Percentiles rank a stretch among this genome's conserved stretches.
Evolutionary conservation across 1,284 basidiomycete species (phyloP).

Genomic region (Trichosporon asahii): DNA sequence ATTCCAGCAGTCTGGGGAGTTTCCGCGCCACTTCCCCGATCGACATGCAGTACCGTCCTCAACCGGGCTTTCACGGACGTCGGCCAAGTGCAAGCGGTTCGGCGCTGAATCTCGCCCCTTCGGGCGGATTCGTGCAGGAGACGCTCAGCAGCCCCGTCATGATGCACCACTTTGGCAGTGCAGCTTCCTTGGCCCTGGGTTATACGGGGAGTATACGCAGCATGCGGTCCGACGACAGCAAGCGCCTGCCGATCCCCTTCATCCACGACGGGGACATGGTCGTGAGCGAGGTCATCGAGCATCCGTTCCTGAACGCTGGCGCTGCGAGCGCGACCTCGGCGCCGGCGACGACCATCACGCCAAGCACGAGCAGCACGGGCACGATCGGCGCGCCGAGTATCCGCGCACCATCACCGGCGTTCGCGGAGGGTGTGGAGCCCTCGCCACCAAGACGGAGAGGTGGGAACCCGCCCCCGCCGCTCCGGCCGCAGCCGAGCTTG

Average conservation of each 20-base stretch:
- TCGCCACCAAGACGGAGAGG: neutral
- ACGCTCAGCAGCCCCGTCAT: neutral
- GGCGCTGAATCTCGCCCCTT: neutral
- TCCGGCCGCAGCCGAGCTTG: neutral
- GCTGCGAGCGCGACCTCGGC: neutral
- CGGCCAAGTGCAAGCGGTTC: neutral
- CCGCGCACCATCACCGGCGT: neutral
- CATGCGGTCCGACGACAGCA: neutral
- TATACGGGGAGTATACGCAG: slow-evolving; percentile 1
- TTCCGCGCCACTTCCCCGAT: neutral
- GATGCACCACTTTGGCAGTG: slow-evolving; percentile 2
- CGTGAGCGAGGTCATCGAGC: slow-evolving; percentile 7
- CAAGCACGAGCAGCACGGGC: neutral
- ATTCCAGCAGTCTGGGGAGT: neutral
- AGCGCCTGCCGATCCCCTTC: neutral
- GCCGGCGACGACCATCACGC: neutral
- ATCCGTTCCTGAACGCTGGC: slow-evolving; percentile 2
- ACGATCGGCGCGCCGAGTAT: neutral
- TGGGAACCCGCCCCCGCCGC: neutral
- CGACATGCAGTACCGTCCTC: slow-evolving; percentile 3
- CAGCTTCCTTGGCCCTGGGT: neutral
- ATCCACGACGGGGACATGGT: slow-evolving; percentile 8
- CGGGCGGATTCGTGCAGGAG: neutral
- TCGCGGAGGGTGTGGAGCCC: neutral
- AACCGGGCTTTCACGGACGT: neutral